Conservation (phyloP, 768 basidiomycete species). For the Dacryopinax spathularia region DNA sequence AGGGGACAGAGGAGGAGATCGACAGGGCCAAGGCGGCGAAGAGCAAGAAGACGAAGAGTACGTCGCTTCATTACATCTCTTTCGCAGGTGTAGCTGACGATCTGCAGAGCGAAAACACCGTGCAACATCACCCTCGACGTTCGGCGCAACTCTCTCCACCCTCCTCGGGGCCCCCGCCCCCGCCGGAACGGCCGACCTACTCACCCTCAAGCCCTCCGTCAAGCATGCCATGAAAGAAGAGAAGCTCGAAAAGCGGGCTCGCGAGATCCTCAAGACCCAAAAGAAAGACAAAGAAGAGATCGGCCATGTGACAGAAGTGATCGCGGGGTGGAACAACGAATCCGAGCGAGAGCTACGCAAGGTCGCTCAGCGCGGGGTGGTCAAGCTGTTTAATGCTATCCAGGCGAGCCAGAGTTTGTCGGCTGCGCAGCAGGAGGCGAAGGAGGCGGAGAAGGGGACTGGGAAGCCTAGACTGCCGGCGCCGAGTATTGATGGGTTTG, state of each 20-base stretch:
- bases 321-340: slow-evolving; percentile 20
- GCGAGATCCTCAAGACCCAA: slow-evolving; percentile 29
- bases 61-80: background rate
- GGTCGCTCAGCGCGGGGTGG: slow-evolving; percentile 33
- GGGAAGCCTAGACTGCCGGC: slow-evolving; percentile 63
- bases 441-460: slow-evolving; percentile 48
- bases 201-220: slow-evolving; percentile 67
- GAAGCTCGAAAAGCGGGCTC: slow-evolving; percentile 57
- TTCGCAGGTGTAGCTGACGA: background rate
- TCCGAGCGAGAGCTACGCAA: slow-evolving; percentile 18
- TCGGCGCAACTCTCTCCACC: slow-evolving; percentile 59
- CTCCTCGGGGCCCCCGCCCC: slow-evolving; percentile 59
- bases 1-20: background rate
- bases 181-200: slow-evolving; percentile 39
- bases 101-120: slow-evolving; percentile 52
- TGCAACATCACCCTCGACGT: slow-evolving; percentile 58
- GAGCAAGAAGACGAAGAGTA: slow-evolving; percentile 2
- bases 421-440: slow-evolving; percentile 37
- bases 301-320: slow-evolving; percentile 17
- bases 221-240: slow-evolving; percentile 56
- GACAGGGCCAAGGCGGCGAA: background rate
- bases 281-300: slow-evolving; percentile 18
- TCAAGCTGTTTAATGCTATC: slow-evolving; percentile 76
- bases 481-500: slow-evolving; percentile 39
- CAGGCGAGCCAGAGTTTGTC: slow-evolving; percentile 61